Base-by-base conservation (phyloP, 2,329 filamentous ascomycete species). In the Escovopsis sp. region DNA sequence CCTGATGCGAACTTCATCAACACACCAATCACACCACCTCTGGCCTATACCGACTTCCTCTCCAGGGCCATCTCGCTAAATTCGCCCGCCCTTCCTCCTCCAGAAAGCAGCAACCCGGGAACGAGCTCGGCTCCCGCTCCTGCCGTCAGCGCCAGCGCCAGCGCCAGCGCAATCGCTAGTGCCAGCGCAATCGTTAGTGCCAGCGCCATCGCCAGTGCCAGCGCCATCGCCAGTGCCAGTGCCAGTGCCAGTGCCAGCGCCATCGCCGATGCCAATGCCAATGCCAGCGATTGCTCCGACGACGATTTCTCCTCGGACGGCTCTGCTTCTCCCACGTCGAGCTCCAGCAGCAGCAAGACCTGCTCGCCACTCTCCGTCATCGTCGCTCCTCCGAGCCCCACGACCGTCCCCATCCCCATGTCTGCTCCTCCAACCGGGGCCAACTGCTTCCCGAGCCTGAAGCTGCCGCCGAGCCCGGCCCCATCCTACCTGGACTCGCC, bases 1-100 rank as follows among this genome's bases (percentile, higher is more conserved):
- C 61, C 65, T 8, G 66, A 63, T 32, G 58, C 65, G 7, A 67
- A 68, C 44, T 70, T 73, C 52, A 75, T 88, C 68, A 89, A 88
- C 64, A 95, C 88, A 4, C 88, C 88, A 39, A 94, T 96, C 60
- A 93, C 84, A 41, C 89, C 89, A 41, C 89, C 89, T 3, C 70
- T 75, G 19, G 88, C 89, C 45, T 96, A 96, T 59, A 82, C 85
- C 51, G 87, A 96, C 56, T 96, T 95, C 58, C 78, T 96, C 48
- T 56, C 60, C 41, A 89, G 87, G 64, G 79, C 80, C 46, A 77
- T 93, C 64, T 81, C 81, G 15, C 69, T 87, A 45, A 76, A 79
- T 56, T 86, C 80, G 48, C 83, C 84, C 8, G 73, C 79, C 35
- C 65, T 67, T 40, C 68, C 69, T 52, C 66, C 68, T 15, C 67